A percentile compares a stretch with the other conserved stretches of the same genome.
These are phyloP conservation scores for Neofusicoccum laricinum DNA, from an alignment of 2,329 filamentous ascomycete genomes.

Conservation along the genomic window DNA sequence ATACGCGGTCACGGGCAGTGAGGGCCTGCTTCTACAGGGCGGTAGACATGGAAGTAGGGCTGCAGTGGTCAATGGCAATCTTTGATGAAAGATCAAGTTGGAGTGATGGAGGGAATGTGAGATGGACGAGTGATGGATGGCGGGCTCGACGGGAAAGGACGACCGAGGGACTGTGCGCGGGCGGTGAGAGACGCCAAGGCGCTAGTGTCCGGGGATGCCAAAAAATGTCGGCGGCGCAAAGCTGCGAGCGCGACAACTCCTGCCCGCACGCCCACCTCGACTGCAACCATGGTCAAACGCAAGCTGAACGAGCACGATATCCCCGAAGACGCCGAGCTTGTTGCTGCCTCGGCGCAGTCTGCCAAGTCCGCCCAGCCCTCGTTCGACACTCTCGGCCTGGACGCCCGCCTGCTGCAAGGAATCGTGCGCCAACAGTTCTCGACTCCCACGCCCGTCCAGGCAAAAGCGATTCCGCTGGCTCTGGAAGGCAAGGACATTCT, in stretches of 20 bases:
- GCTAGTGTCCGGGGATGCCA: background rate
- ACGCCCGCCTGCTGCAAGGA: slow-evolving; percentile 80
- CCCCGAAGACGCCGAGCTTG: slow-evolving; percentile 33
- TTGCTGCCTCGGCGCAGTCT: background rate
- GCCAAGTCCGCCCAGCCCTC: slow-evolving; percentile 15
- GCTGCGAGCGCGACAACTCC: background rate
- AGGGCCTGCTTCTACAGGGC: too few species aligned
- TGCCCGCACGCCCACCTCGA: background rate
- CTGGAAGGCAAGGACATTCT: slow-evolving; percentile 86
- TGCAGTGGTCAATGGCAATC: too few species aligned
- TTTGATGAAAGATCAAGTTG: too few species aligned
- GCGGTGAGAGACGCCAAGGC: slow-evolving; percentile 4
- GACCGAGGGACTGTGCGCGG: background rate
- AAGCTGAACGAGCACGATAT: slow-evolving; percentile 50
- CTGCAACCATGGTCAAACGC: slow-evolving; percentile 35
- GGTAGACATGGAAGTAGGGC: too few species aligned
- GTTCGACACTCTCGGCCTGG: slow-evolving; percentile 79
- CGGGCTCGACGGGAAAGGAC: too few species aligned
- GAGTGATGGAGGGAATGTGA: too few species aligned
- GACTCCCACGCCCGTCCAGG: slow-evolving; percentile 84
- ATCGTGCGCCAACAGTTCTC: slow-evolving; percentile 80
- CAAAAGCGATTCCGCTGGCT: slow-evolving; percentile 81
- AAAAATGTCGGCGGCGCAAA: slow-evolving; percentile 7
- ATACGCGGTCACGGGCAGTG: too few species aligned
- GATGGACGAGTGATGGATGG: too few species aligned